Conservation (phyloP, 140 eudicot genomes). For the Senecio squalidus region DNA sequence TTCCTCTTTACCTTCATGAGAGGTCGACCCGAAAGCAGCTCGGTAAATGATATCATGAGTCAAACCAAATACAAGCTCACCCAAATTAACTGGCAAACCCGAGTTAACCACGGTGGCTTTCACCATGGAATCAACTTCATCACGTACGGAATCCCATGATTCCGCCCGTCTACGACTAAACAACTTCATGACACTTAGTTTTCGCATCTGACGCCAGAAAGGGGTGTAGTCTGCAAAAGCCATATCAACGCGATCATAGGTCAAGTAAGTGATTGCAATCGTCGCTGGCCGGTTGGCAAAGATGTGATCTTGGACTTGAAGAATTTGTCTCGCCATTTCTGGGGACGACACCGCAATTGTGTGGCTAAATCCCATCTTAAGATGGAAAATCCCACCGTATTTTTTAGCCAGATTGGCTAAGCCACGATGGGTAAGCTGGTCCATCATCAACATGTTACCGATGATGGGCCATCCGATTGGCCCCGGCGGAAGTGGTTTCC, state of each 20-base stretch:
- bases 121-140: constrained; percentile 64
- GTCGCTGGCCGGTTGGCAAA: constrained; percentile 75
- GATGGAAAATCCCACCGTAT: constrained; percentile 70
- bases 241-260: constrained; percentile 73
- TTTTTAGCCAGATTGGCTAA: constrained; percentile 40
- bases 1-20: constrained; percentile 63
- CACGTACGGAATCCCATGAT: constrained; percentile 91
- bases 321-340: constrained; percentile 54
- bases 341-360: constrained; percentile 57
- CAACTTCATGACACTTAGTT: constrained; percentile 70
- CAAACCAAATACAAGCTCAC: constrained; percentile 66
- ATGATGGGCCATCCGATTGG: neutral
- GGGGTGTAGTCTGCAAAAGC: constrained; percentile 86
- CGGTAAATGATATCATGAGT: constrained; percentile 64
- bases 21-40: constrained; percentile 83
- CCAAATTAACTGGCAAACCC: constrained; percentile 50
- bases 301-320: constrained; percentile 68
- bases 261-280: constrained; percentile 56
- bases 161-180: constrained; percentile 83
- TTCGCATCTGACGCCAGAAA: constrained; percentile 91
- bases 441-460: constrained; percentile 47
- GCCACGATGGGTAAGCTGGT: constrained; percentile 74
- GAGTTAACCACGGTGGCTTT: constrained; percentile 29
- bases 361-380: constrained; percentile 61
- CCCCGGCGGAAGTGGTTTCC: neutral